Evolutionary conservation across 2,329 filamentous ascomycete genomes (phyloP).

Genomic region (Zymoseptoria crescenta): DNA sequence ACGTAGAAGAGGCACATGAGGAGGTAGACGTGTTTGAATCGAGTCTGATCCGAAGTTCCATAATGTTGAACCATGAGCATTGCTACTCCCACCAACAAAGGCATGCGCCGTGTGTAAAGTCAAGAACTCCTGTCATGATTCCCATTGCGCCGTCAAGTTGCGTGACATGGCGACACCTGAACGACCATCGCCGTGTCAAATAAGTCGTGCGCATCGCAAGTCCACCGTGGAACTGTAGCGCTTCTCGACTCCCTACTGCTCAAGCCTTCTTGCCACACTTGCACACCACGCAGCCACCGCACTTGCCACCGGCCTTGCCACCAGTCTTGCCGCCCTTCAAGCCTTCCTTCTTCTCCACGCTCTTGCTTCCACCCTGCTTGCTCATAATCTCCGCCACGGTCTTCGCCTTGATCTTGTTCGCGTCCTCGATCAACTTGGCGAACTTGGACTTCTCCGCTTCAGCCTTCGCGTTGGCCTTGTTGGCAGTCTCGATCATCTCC

Average conservation of each 20-base stretch:
- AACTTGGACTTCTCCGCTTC: background rate
- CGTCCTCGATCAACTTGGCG: background rate
- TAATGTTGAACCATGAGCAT: background rate
- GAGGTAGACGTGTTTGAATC: no score
- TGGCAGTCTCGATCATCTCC: background rate
- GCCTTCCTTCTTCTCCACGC: background rate
- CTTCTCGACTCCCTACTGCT: background rate
- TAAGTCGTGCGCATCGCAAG: no score
- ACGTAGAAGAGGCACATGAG: background rate
- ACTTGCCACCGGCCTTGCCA: background rate
- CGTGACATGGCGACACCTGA: background rate
- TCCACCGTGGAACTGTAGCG: no score
- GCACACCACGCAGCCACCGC: background rate
- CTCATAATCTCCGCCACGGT: background rate
- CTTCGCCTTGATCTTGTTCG: background rate
- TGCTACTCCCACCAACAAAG: background rate
- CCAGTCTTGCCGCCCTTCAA: background rate
- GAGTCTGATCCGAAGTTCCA: background rate
- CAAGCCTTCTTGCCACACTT: background rate
- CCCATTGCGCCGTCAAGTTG: background rate
- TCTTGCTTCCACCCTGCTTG: background rate
- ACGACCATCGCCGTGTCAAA: no score
- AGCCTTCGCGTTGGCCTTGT: background rate
- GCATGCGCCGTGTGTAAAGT: background rate
- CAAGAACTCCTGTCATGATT: background rate